Evolutionary conservation across 129 eudicot genomes (phyloP).

Genomic region (Saposhnikovia divaricata): DNA sequence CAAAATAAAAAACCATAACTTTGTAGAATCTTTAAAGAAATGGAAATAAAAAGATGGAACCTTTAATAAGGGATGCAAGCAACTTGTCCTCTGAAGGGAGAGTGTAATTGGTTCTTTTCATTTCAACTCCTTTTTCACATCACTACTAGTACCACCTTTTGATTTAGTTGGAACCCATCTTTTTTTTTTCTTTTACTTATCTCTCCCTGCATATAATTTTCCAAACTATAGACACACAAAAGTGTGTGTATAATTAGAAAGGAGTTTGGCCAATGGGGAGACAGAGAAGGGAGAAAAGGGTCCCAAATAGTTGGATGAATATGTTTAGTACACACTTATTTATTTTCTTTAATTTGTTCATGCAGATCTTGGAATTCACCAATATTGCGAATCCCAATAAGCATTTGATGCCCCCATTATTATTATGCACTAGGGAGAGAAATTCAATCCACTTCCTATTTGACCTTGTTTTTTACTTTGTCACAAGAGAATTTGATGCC

Average conservation of each 20-base stretch:
- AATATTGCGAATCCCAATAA: conserved; percentile 45
- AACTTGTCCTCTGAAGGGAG: background rate
- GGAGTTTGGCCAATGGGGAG: conserved; percentile 2
- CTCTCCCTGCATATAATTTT: background rate
- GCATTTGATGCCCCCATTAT: conserved; percentile 39
- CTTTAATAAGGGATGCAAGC: conserved; percentile 16
- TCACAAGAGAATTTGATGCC: background rate
- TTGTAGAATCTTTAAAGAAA: background rate
- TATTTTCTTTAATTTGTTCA: conserved; percentile 10
- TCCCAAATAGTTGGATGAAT: conserved; percentile 8
- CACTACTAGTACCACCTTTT: conserved; percentile 16
- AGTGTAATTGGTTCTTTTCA: conserved; percentile 25
- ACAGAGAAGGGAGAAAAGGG: background rate
- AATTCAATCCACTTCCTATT: conserved; percentile 5
- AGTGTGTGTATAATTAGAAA: background rate
- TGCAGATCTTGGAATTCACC: conserved; percentile 48
- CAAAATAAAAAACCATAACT: background rate
- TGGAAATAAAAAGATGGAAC: conserved; percentile 9
- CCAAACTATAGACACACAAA: background rate
- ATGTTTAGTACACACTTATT: background rate
- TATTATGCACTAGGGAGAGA: conserved; percentile 6
- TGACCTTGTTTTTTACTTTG: background rate
- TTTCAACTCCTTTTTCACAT: conserved; percentile 12
- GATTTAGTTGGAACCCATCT: background rate
- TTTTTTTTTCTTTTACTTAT: background rate